These are phyloP conservation scores for Mycotypha africana DNA, from an alignment of 371 early-diverging fungal species.

Conservation along the genomic window DNA sequence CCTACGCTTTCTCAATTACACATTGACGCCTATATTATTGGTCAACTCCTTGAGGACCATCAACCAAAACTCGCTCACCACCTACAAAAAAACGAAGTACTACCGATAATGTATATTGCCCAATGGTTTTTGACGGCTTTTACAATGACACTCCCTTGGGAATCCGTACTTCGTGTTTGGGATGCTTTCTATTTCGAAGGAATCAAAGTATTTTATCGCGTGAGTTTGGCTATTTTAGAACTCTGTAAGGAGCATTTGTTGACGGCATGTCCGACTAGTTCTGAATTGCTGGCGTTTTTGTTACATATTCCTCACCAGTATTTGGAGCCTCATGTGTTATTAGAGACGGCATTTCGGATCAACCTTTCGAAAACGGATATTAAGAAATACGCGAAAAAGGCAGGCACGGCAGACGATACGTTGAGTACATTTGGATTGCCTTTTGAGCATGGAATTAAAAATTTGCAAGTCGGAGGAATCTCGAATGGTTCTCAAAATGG, in stretches of 20 bases:
- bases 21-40: slow-evolving; percentile 84
- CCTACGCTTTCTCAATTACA: slow-evolving; percentile 70
- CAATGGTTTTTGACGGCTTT: slow-evolving; percentile 94
- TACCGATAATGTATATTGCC: slow-evolving; percentile 85
- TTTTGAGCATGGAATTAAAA: slow-evolving; percentile 39
- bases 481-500: too few relatives aligned
- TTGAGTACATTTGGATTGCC: slow-evolving; percentile 31
- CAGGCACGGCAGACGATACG: slow-evolving; percentile 28
- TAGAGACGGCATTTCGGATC: slow-evolving; percentile 68
- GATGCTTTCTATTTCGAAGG: slow-evolving; percentile 89
- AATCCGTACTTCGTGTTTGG: slow-evolving; percentile 87
- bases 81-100: slow-evolving; percentile 70
- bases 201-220: slow-evolving; percentile 78
- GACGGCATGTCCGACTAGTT: slow-evolving; percentile 69
- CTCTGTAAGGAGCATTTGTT: slow-evolving; percentile 61
- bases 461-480: slow-evolving; percentile 33
- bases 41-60: slow-evolving; percentile 65
- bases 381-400: slow-evolving; percentile 39
- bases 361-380: slow-evolving; percentile 51
- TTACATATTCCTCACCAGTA: slow-evolving; percentile 78
- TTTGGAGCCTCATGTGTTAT: slow-evolving; percentile 60
- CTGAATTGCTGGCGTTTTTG: slow-evolving; percentile 71
- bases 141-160: slow-evolving; percentile 89
- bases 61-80: slow-evolving; percentile 71
- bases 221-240: slow-evolving; percentile 77